A percentile compares a stretch with the other conserved stretches of the same genome.
Evolutionary conservation across 2,329 filamentous ascomycete genomes (phyloP).

Genomic region (Colletotrichum falcatum): DNA sequence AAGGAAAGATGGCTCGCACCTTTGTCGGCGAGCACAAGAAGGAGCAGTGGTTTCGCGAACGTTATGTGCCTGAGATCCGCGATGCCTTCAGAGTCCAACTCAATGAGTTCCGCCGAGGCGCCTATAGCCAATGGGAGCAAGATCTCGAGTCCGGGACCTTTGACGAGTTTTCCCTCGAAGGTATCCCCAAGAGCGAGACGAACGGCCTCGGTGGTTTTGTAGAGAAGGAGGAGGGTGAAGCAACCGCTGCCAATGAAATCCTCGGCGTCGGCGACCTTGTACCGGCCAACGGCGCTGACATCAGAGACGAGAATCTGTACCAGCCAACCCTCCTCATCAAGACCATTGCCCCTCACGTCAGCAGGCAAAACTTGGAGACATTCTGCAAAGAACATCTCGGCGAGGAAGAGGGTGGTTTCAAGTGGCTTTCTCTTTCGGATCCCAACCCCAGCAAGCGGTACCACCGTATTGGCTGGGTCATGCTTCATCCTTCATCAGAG

Average conservation of each 20-base stretch:
- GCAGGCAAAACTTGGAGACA: slow-evolving; percentile 89
- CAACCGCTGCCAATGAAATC: slow-evolving; percentile 90
- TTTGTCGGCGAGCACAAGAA: slow-evolving; percentile 94
- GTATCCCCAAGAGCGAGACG: slow-evolving; percentile 91
- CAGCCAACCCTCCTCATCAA: slow-evolving; percentile 97
- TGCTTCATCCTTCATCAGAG: slow-evolving; percentile 86
- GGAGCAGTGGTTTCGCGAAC: slow-evolving; percentile 98
- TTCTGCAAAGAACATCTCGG: slow-evolving; percentile 96
- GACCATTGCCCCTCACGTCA: slow-evolving; percentile 96
- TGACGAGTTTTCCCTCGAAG: slow-evolving; percentile 94
- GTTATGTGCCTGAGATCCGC: slow-evolving; percentile 87
- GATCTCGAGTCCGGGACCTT: slow-evolving; percentile 88
- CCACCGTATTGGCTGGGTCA: slow-evolving; percentile 98
- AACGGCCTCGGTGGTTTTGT: slow-evolving; percentile 87
- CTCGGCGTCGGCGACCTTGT: slow-evolving; percentile 92
- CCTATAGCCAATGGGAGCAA: slow-evolving; percentile 88
- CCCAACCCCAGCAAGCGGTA: slow-evolving; percentile 97
- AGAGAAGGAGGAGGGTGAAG: slow-evolving; percentile 96
- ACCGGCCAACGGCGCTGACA: slow-evolving; percentile 83
- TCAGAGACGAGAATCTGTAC: slow-evolving; percentile 87
- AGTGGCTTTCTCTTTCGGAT: slow-evolving; percentile 95
- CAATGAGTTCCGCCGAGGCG: slow-evolving; percentile 81
- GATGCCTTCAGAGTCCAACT: slow-evolving; percentile 80
- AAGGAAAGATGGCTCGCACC: slow-evolving; percentile 83
- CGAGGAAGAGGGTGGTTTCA: slow-evolving; percentile 91